Percentiles rank a stretch among this genome's conserved stretches.
Evolutionary conservation across 768 basidiomycete genomes (phyloP).

Genomic region (Dioszegia crocea): DNA sequence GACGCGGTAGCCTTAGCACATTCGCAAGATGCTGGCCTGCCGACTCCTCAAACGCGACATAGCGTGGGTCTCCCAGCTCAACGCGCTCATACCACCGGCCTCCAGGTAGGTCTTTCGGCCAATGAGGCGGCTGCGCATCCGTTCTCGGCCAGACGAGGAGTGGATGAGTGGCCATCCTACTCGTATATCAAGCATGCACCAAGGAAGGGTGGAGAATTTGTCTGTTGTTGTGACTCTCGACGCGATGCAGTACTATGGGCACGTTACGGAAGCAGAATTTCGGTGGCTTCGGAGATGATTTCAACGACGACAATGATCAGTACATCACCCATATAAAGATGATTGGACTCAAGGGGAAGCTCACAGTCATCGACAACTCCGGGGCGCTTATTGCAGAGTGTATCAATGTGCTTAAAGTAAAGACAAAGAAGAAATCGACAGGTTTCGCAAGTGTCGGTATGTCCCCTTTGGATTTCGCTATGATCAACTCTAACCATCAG

Average conservation of each 20-base stretch:
- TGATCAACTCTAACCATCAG: background rate
- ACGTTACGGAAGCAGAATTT: background rate
- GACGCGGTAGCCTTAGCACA: slow-evolving; percentile 8
- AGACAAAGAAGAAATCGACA: slow-evolving; percentile 67
- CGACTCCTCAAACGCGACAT: slow-evolving; percentile 25
- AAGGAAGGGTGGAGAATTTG: background rate
- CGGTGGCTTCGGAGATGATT: background rate
- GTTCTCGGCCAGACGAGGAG: slow-evolving; percentile 32
- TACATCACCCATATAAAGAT: slow-evolving; percentile 53
- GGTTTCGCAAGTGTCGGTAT: slow-evolving; percentile 67
- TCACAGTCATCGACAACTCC: slow-evolving; percentile 83
- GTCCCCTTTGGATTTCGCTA: slow-evolving; percentile 13
- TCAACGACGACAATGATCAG: background rate
- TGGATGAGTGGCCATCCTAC: slow-evolving; percentile 19
- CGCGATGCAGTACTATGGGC: no score
- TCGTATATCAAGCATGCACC: background rate
- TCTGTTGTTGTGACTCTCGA: no score
- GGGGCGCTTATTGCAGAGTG: slow-evolving; percentile 92
- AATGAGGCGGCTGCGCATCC: slow-evolving; percentile 23
- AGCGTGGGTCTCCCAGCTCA: slow-evolving; percentile 13
- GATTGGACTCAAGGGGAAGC: slow-evolving; percentile 90
- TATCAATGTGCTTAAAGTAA: slow-evolving; percentile 92
- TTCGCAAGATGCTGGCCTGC: slow-evolving; percentile 28
- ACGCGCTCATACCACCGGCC: slow-evolving; percentile 1
- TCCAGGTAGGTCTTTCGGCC: slow-evolving; percentile 15